phyloP scores from a whole-genome alignment of 352 stramenopile species.

The Pythium aristosporum region DNA sequence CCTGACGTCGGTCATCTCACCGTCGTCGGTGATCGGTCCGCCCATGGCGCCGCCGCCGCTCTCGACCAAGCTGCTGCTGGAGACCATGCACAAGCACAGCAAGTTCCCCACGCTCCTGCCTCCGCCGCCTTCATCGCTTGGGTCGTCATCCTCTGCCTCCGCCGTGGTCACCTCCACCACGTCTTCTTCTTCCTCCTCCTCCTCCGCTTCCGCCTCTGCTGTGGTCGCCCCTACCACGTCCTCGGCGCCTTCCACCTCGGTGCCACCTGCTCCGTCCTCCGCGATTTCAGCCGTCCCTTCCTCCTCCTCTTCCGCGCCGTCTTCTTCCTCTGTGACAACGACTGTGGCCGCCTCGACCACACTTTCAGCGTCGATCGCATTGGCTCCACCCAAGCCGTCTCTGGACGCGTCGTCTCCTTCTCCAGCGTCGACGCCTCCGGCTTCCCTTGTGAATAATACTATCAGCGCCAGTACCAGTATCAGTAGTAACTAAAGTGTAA shows the following conservation, averaged over 20 bases:
- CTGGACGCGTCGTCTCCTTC: background rate
- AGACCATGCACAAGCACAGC: slow-evolving; percentile 28
- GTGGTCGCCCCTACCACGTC: background rate
- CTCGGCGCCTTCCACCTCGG: background rate
- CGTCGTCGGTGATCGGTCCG: slow-evolving; percentile 19
- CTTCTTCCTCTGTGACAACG: background rate
- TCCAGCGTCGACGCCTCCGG: background rate
- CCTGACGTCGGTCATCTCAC: slow-evolving; percentile 14
- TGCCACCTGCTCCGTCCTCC: background rate
- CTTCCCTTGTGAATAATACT: slow-evolving; percentile 30
- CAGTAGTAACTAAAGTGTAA: slow-evolving; percentile 37
- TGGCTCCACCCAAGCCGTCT: slow-evolving; percentile 4
- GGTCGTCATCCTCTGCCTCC: background rate
- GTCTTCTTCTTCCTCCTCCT: background rate
- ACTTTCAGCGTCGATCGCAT: background rate
- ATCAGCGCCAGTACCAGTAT: slow-evolving; percentile 32
- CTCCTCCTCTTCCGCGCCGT: background rate
- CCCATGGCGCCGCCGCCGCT: slow-evolving; percentile 22
- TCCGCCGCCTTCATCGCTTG: slow-evolving; percentile 1
- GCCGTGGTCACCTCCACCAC: no score
- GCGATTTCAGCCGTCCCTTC: slow-evolving; percentile 1
- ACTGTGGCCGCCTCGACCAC: background rate
- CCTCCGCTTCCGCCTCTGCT: background rate
- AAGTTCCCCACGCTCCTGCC: slow-evolving; percentile 27
- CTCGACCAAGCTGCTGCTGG: slow-evolving; percentile 26